A percentile compares a stretch with the other conserved stretches of the same genome.
Evolutionary conservation across 495 filamentous ascomycete species (phyloP).

Genomic region (Xylaria telfairii): DNA sequence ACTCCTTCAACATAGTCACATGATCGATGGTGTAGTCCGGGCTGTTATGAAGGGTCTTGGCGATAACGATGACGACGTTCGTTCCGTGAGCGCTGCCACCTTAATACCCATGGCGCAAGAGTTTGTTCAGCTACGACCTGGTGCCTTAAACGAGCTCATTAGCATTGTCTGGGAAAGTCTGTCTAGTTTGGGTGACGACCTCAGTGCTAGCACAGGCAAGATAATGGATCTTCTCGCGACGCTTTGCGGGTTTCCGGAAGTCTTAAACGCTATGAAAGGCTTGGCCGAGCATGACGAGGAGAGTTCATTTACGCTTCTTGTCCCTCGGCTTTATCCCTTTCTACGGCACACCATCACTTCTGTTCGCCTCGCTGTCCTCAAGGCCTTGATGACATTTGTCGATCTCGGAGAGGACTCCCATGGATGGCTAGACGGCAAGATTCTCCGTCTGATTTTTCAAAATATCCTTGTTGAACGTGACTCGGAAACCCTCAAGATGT

Average conservation of each 20-base stretch:
- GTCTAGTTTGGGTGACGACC: conserved; percentile 91
- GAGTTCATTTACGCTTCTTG: conserved; percentile 87
- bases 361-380: conserved; percentile 89
- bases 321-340: conserved; percentile 94
- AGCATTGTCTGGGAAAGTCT: conserved; percentile 97
- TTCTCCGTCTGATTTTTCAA: conserved; percentile 87
- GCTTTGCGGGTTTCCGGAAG: conserved; percentile 91
- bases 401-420: conserved; percentile 82
- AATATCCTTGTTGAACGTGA: conserved; percentile 94
- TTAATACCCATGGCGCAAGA: conserved; percentile 94
- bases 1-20: conserved; percentile 75
- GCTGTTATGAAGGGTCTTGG: conserved; percentile 94
- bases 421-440: conserved; percentile 91
- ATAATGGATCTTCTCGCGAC: conserved; percentile 98
- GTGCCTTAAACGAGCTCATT: conserved; percentile 78
- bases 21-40: conserved; percentile 91
- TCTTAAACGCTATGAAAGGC: conserved; percentile 89
- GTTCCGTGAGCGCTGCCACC: conserved; percentile 94
- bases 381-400: conserved; percentile 91
- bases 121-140: conserved; percentile 82
- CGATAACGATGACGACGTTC: conserved; percentile 92
- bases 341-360: conserved; percentile 95
- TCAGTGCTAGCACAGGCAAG: conserved; percentile 94
- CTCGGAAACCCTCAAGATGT: conserved; percentile 73
- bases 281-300: conserved; percentile 84